A percentile compares a stretch with the other conserved stretches of the same genome.
Evolutionary conservation across 345 rosid genomes (phyloP).

Genomic region (Populus simonii): DNA sequence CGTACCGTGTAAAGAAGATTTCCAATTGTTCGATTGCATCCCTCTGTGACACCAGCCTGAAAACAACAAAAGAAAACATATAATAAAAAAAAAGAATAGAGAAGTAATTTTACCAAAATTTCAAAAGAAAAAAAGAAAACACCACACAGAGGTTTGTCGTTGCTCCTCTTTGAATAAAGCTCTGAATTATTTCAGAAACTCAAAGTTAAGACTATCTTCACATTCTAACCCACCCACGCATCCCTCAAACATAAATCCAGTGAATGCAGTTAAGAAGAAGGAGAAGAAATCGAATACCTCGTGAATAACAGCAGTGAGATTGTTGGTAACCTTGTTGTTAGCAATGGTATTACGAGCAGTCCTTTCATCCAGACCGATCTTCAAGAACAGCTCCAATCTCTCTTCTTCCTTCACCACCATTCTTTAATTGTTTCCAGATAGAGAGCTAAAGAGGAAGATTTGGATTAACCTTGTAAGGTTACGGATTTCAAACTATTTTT

Average conservation of each 20-base stretch:
- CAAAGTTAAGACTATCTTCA: background rate
- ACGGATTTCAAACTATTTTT: no score
- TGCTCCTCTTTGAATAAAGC: background rate
- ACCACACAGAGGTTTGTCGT: background rate
- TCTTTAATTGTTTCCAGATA: background rate
- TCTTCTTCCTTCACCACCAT: conserved; percentile 16
- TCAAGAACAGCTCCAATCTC: conserved; percentile 60
- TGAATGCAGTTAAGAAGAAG: no score
- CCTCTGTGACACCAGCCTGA: conserved; percentile 82
- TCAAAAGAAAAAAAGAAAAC: background rate
- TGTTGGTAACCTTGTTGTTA: conserved; percentile 78
- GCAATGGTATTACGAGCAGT: conserved; percentile 77
- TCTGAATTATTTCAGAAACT: background rate
- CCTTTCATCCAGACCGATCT: conserved; percentile 77
- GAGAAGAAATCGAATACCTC: conserved; percentile 46
- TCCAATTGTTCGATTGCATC: conserved; percentile 74
- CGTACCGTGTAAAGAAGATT: conserved; percentile 81
- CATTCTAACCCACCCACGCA: background rate
- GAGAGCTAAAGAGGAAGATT: background rate
- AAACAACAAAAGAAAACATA: conserved; percentile 6
- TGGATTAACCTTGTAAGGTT: background rate
- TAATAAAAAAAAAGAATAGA: background rate
- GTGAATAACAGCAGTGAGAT: conserved; percentile 70
- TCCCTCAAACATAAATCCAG: background rate
- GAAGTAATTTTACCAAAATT: background rate